Conservation (phyloP, 73 alveolate species). For the Paramecium pentaurelia region DNA sequence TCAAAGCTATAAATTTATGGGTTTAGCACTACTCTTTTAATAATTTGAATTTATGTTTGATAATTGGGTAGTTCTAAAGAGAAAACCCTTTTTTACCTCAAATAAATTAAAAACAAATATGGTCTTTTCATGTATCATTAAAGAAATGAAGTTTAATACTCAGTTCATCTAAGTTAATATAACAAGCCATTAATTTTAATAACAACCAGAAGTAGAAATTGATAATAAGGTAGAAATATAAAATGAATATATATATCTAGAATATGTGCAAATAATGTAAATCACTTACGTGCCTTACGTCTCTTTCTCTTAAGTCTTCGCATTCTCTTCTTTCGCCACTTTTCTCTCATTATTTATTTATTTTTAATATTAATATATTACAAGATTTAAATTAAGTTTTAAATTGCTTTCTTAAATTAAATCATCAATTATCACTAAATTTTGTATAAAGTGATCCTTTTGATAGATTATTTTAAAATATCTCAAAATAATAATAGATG, state of each 20-base stretch:
- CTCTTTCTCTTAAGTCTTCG: conserved; percentile 67
- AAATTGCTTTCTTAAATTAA: not conserved
- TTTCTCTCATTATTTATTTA: conserved; percentile 57
- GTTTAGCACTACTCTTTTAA: not conserved
- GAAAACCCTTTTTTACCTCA: not conserved
- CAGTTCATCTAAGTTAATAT: not conserved
- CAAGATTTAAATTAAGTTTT: not conserved
- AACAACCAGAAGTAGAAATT: not conserved
- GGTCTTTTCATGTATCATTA: not conserved
- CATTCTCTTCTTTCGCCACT: conserved; percentile 70
- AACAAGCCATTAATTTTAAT: not conserved
- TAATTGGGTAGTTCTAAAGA: not conserved
- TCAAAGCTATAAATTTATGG: not conserved
- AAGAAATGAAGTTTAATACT: not conserved
- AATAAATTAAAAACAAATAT: not conserved
- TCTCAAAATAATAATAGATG: not conserved
- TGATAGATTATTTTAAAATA: not conserved
- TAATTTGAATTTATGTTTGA: not conserved
- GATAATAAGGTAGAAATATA: not conserved
- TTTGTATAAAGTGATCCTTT: not conserved
- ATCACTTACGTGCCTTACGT: conserved; percentile 62
- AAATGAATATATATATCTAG: not conserved
- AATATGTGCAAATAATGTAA: not conserved
- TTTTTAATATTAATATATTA: not conserved
- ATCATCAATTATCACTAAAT: not conserved